phyloP scores from a whole-genome alignment of 352 stramenopile species.

The Pythium coloratum region DNA sequence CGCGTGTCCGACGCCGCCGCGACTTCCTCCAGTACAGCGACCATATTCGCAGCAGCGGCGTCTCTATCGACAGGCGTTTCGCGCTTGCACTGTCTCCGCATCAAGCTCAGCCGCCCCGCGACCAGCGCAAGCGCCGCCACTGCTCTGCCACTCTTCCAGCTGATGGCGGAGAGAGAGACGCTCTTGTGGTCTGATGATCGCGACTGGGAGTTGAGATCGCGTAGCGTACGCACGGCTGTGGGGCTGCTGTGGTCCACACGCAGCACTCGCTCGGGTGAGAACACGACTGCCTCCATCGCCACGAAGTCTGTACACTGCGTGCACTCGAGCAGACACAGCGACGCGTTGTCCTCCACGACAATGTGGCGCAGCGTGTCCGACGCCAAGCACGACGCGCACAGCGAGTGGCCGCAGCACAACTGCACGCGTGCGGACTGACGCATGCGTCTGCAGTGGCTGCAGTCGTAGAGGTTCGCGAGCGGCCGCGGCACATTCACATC shows the following conservation, averaged over 20 bases:
- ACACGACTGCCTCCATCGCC: constrained; percentile 58
- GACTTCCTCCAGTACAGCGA: not conserved
- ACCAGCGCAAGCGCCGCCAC: constrained; percentile 46
- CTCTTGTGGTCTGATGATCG: not conserved
- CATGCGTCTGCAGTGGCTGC: constrained; percentile 52
- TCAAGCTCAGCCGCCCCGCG: constrained; percentile 32
- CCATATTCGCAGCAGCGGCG: not conserved
- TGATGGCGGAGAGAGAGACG: not conserved
- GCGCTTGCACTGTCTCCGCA: constrained; percentile 6
- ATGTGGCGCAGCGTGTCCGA: constrained; percentile 45
- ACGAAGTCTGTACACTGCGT: constrained; percentile 48
- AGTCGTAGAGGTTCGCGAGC: constrained; percentile 56
- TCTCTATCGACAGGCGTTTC: not conserved
- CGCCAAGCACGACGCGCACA: constrained; percentile 60
- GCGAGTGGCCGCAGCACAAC: constrained; percentile 59
- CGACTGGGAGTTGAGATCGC: constrained; percentile 23
- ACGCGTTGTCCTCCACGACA: constrained; percentile 20
- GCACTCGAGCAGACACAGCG: constrained; percentile 57
- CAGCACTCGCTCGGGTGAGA: constrained; percentile 50
- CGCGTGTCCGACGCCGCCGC: not conserved
- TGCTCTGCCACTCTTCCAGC: constrained; percentile 45
- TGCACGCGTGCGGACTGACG: constrained; percentile 61
- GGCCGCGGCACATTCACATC: constrained; percentile 5
- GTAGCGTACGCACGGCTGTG: constrained; percentile 34
- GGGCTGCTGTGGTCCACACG: constrained; percentile 31